phyloP scores from a whole-genome alignment of 805 yeast species.

The Pichia kluyveri region DNA sequence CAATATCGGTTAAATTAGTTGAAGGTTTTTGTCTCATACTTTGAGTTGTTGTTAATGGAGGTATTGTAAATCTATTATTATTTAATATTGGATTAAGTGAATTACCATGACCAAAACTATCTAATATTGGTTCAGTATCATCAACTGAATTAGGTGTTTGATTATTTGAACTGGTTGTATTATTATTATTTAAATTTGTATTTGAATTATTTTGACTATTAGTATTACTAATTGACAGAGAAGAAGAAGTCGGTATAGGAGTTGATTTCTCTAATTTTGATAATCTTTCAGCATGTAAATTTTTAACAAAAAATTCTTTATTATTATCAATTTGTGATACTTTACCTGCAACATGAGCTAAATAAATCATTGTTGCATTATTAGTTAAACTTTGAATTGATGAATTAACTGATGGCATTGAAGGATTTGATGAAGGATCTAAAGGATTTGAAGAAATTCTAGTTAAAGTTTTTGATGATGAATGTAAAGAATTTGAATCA shows the following conservation, averaged over 20 bases:
- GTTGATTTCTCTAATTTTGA: conserved; percentile 32
- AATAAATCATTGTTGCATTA: conserved; percentile 51
- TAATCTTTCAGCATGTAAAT: conserved; percentile 29
- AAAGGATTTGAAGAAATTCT: neutral
- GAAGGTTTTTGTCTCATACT: conserved; percentile 40
- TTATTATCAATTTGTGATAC: conserved; percentile 62
- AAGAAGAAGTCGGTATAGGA: conserved; percentile 1
- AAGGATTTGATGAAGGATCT: neutral
- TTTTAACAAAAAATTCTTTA: conserved; percentile 42
- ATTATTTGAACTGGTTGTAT: neutral
- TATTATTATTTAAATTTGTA: neutral
- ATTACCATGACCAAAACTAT: conserved; percentile 22
- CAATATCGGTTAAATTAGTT: conserved; percentile 45
- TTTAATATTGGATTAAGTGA: conserved; percentile 17
- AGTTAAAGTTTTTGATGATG: neutral
- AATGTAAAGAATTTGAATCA: neutral
- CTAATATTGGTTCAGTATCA: conserved; percentile 14
- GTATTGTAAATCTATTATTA: conserved; percentile 29
- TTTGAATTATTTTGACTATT: neutral
- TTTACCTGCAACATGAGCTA: conserved; percentile 74
- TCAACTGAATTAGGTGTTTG: neutral
- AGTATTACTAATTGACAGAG: neutral
- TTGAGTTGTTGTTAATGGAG: conserved; percentile 33
- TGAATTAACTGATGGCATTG: conserved; percentile 1
- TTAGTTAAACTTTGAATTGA: conserved; percentile 13